Percentiles rank a stretch among this genome's conserved stretches.
phyloP scores from a whole-genome alignment of 108 stramenopile genomes.

The Skeletonema potamos region DNA sequence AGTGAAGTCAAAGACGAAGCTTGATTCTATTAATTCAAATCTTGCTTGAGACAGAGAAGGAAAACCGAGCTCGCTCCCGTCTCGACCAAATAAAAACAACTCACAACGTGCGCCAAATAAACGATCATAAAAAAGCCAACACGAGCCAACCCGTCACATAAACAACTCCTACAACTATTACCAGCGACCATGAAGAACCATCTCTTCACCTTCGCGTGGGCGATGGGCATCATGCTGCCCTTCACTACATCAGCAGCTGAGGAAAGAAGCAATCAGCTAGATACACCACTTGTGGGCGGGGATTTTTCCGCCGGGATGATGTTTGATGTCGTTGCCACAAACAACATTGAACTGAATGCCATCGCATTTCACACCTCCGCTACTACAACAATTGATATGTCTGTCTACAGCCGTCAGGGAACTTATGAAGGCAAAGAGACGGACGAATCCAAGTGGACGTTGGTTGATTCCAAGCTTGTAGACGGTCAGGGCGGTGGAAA shows the following conservation, averaged over 20 bases:
- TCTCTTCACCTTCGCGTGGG: neutral
- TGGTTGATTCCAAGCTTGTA: constrained; percentile 5
- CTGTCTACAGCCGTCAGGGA: constrained; percentile 21
- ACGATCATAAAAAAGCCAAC: too few relatives aligned
- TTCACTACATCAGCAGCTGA: neutral
- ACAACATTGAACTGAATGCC: neutral
- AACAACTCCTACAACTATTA: too few relatives aligned
- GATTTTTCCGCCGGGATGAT: constrained; percentile 19
- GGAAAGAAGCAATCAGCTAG: neutral
- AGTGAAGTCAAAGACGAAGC: too few relatives aligned
- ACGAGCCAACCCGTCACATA: too few relatives aligned
- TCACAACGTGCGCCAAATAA: too few relatives aligned
- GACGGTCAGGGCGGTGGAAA: constrained; percentile 17
- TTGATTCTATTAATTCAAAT: too few relatives aligned
- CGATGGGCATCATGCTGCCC: neutral
- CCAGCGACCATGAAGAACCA: neutral
- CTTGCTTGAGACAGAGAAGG: too few relatives aligned
- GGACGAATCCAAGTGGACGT: constrained; percentile 10
- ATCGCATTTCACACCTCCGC: constrained; percentile 32
- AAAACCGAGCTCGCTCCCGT: too few relatives aligned
- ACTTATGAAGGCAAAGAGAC: constrained; percentile 17
- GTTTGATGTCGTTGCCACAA: constrained; percentile 26
- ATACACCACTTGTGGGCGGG: neutral
- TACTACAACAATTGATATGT: neutral
- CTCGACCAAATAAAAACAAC: too few relatives aligned